Conservation (phyloP, 306 rosid genomes). For the Quercus robur region DNA sequence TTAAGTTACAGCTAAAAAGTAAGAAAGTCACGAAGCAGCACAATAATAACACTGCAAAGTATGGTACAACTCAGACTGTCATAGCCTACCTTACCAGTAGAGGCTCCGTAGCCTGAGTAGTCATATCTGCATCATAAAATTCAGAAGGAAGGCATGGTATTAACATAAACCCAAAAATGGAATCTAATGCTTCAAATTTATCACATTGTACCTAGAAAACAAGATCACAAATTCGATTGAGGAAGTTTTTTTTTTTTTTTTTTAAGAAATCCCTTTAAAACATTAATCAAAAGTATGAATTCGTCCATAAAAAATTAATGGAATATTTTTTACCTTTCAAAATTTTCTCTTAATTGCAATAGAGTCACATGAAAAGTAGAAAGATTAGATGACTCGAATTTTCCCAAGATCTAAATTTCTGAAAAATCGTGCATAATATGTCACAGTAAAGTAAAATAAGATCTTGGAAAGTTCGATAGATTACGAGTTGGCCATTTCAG, state of each 20-base stretch:
- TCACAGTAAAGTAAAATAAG: not conserved
- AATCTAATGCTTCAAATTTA: not conserved
- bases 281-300: not conserved
- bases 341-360: not conserved
- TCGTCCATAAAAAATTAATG: not conserved
- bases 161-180: constrained; percentile 12
- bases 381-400: not conserved
- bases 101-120: constrained; percentile 98
- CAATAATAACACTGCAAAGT: constrained; percentile 3
- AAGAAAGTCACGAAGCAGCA: not conserved
- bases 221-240: not conserved
- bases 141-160: constrained; percentile 19
- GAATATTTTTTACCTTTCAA: not conserved
- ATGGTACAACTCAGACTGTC: not conserved
- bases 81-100: constrained; percentile 83
- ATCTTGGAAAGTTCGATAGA: not conserved
- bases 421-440: not conserved
- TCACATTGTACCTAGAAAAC: not conserved
- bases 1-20: not conserved
- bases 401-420: not conserved
- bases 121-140: constrained; percentile 74
- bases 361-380: not conserved
- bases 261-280: not conserved
- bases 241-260: too few species aligned
- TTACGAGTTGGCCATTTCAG: not conserved